Conservation (phyloP, 139 green algal genomes). For the Dunaliella sp. region DNA sequence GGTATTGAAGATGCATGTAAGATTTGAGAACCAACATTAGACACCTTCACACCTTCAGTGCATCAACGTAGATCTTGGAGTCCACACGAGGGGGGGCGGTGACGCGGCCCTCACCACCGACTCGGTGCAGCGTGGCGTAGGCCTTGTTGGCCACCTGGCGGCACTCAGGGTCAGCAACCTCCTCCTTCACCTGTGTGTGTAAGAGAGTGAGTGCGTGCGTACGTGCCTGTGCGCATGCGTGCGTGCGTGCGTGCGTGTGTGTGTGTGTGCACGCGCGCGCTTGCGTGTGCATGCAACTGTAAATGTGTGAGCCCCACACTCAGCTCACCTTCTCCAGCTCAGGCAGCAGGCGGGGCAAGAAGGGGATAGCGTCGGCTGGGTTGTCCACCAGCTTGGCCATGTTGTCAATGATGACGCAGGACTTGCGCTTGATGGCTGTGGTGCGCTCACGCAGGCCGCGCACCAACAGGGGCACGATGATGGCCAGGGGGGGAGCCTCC, state of each 20-base stretch:
- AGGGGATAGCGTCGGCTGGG: constrained; percentile 75
- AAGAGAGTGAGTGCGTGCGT: too few species aligned
- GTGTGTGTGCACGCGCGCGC: too few species aligned
- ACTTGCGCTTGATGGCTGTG: constrained; percentile 89
- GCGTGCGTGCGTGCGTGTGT: too few species aligned
- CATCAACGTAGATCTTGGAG: neutral
- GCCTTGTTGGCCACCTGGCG: constrained; percentile 64
- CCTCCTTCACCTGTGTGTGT: constrained; percentile 34
- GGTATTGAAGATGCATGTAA: too few species aligned
- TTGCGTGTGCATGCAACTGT: too few species aligned
- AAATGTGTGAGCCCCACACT: too few species aligned
- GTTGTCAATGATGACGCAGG: constrained; percentile 86
- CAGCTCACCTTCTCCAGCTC: constrained; percentile 67
- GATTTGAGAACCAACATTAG: too few species aligned
- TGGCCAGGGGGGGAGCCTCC: constrained; percentile 75
- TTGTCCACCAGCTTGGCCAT: constrained; percentile 94
- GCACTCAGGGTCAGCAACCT: constrained; percentile 90
- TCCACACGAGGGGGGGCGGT: constrained; percentile 7
- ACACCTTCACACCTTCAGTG: constrained; percentile 3
- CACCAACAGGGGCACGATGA: constrained; percentile 87
- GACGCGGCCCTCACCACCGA: constrained; percentile 28
- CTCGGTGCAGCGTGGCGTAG: constrained; percentile 51
- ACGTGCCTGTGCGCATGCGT: too few species aligned
- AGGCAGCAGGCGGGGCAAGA: constrained; percentile 82
- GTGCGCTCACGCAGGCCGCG: constrained; percentile 81